These are phyloP conservation scores for Proliferodiscus dingleyae DNA, from an alignment of 2,329 filamentous ascomycete genomes.

Conservation along the genomic window DNA sequence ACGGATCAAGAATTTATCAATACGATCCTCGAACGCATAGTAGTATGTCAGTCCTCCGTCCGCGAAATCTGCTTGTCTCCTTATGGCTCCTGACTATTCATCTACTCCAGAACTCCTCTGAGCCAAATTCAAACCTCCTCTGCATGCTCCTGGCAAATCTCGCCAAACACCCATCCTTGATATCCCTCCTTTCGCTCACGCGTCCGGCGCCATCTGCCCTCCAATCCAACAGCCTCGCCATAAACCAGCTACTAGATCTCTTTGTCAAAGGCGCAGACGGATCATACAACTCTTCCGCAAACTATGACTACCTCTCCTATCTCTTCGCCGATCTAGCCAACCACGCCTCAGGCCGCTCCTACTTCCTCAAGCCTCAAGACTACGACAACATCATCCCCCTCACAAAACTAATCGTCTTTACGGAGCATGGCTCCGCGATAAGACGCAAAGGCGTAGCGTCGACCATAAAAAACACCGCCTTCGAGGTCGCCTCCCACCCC, in stretches of 20 bases:
- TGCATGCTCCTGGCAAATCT: constrained; percentile 94
- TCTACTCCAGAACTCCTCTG: constrained; percentile 56
- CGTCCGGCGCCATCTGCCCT: constrained; percentile 66
- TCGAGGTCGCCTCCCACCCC: constrained; percentile 70
- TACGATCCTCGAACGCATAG: constrained; percentile 65
- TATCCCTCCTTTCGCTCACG: constrained; percentile 62
- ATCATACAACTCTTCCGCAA: constrained; percentile 74
- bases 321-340: constrained; percentile 90
- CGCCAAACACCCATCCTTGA: constrained; percentile 71
- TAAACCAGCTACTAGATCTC: constrained; percentile 91
- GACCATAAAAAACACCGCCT: constrained; percentile 90
- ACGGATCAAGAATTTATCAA: constrained; percentile 79
- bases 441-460: constrained; percentile 91
- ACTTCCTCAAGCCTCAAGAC: constrained; percentile 67
- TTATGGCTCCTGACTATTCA: not conserved
- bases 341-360: constrained; percentile 66
- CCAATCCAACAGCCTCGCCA: constrained; percentile 64
- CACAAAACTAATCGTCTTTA: constrained; percentile 90
- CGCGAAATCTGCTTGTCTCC: not conserved
- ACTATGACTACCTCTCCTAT: constrained; percentile 92
- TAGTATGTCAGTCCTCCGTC: constrained; percentile 55
- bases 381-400: constrained; percentile 85
- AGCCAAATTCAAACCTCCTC: constrained; percentile 77
- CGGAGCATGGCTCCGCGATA: constrained; percentile 78
- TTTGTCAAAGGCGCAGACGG: constrained; percentile 90